phyloP scores from a whole-genome alignment of 306 rosid genomes.

The Mucuna pruriens region DNA sequence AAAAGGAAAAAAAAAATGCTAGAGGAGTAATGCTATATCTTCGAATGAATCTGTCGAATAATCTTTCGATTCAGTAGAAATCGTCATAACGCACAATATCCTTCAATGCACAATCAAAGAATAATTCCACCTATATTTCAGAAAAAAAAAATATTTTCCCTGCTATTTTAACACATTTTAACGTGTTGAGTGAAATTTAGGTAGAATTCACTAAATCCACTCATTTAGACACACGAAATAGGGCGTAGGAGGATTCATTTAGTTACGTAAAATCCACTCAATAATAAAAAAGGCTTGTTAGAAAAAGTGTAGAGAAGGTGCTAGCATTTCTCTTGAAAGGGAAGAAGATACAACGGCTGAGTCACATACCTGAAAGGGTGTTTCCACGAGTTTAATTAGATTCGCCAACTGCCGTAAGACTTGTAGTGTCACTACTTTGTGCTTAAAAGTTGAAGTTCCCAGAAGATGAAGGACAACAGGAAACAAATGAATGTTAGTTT shows the following conservation, averaged over 20 bases:
- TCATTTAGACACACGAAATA: background rate
- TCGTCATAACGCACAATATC: too few relatives aligned
- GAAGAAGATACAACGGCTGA: constrained; percentile 17
- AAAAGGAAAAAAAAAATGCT: background rate
- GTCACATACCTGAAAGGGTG: constrained; percentile 84
- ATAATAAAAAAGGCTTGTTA: background rate
- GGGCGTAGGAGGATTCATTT: background rate
- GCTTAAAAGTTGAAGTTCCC: constrained; percentile 83
- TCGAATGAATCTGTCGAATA: too few relatives aligned
- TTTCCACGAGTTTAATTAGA: constrained; percentile 74
- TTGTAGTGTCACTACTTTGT: constrained; percentile 72
- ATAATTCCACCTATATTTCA: too few relatives aligned
- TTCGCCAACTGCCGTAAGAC: constrained; percentile 84
- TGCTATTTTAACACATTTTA: background rate
- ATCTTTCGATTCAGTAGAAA: too few relatives aligned
- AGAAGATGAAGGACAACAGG: constrained; percentile 98
- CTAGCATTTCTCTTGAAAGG: constrained; percentile 2
- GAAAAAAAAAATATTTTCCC: too few relatives aligned
- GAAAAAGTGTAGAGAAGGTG: background rate
- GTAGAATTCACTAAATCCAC: background rate
- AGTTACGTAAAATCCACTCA: background rate
- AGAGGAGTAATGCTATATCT: too few relatives aligned
- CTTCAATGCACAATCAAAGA: too few relatives aligned
- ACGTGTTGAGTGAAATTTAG: background rate
- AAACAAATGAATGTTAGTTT: constrained; percentile 78